Evolutionary conservation across 768 basidiomycete genomes (phyloP), one percentile per base, ranked within the genome.

Genomic region (Kwoniella sp.): DNA sequence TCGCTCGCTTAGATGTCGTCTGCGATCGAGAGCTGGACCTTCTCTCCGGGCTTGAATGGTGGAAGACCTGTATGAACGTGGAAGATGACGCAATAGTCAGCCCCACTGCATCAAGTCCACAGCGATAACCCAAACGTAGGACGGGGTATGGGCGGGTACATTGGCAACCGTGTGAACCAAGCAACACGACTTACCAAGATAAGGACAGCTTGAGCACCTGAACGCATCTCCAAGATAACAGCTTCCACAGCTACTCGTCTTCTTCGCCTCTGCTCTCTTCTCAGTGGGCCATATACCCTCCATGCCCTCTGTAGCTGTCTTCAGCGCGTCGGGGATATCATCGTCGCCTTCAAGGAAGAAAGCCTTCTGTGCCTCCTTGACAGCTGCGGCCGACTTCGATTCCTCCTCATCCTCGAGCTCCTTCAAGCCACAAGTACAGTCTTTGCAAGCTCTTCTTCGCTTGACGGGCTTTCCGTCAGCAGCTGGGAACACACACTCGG

Each of bases 201-300:
- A 99, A 29, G 96, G 96, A 81, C 96, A 99, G 58, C 92, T 87
- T 25, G 89, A 89, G 82, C 96, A 99, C 76, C 96, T 85, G 83
- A 99, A 99, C 2, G 96, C 96, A 82, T 99, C 96, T 11, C 96
- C 96, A 38, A 98, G 83, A 84, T 92, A 98, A 84, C 96, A 99
- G 83, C 85, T 97, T 17, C 94, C 95, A 83, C 96, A 98, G 77
- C 92, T 93, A 78, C 93, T 95, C 60, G 93, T 97, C 70, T 78
- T 79, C 54, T 77, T 77, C 5, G 74, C 77, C 67, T 75, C 73
- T 13, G 72, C 72, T 58, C 78, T 67, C 63, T 79, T 80, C 63
- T 78, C 76, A 31, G 61, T 64, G 17, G 79, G 79, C 79, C 79
- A 81, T 37, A 79, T 73, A 26, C 77, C 74, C 58, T 78, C 79